These are phyloP conservation scores for Leptographium wingfieldii DNA, from an alignment of 2,329 filamentous ascomycete genomes.

Conservation along the genomic window DNA sequence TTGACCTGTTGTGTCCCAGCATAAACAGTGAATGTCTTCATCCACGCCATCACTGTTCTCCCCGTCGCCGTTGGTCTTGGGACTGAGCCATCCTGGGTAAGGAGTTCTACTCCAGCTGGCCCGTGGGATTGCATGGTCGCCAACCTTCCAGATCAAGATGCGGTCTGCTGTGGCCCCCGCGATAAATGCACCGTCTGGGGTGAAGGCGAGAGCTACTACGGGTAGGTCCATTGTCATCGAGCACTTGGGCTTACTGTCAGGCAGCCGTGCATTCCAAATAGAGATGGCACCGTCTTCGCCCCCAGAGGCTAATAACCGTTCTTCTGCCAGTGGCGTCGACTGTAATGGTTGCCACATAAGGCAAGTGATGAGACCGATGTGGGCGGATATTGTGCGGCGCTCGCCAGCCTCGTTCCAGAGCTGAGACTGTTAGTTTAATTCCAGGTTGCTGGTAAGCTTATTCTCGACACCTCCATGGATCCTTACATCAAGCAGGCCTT, in stretches of 20 bases:
- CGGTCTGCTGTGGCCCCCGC: conserved; percentile 46
- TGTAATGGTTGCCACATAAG: conserved; percentile 49
- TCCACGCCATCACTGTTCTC: conserved; percentile 27
- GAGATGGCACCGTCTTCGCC: conserved; percentile 50
- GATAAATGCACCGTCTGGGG: conserved; percentile 49
- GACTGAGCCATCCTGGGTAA: conserved; percentile 46
- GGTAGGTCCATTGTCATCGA: conserved; percentile 47
- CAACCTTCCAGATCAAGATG: conserved; percentile 53
- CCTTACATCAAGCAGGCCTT: conserved; percentile 48
- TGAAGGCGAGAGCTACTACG: conserved; percentile 48
- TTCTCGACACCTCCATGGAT: not conserved
- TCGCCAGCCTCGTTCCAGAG: conserved; percentile 44
- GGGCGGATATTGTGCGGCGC: conserved; percentile 43
- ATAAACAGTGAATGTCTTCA: conserved; percentile 47
- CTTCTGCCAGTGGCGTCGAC: conserved; percentile 26
- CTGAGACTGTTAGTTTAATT: conserved; percentile 17
- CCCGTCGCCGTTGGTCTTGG: conserved; percentile 35
- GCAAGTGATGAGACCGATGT: conserved; percentile 44
- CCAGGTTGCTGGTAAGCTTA: no score
- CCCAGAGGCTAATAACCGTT: conserved; percentile 47
- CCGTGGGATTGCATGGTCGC: conserved; percentile 42
- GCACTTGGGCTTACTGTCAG: conserved; percentile 42
- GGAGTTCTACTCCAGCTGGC: conserved; percentile 45
- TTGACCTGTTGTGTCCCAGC: conserved; percentile 49
- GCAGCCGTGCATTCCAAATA: conserved; percentile 46